A percentile compares a stretch with the other conserved stretches of the same genome.
Evolutionary conservation across 306 rosid species (phyloP).

Genomic region (Corylus americana): DNA sequence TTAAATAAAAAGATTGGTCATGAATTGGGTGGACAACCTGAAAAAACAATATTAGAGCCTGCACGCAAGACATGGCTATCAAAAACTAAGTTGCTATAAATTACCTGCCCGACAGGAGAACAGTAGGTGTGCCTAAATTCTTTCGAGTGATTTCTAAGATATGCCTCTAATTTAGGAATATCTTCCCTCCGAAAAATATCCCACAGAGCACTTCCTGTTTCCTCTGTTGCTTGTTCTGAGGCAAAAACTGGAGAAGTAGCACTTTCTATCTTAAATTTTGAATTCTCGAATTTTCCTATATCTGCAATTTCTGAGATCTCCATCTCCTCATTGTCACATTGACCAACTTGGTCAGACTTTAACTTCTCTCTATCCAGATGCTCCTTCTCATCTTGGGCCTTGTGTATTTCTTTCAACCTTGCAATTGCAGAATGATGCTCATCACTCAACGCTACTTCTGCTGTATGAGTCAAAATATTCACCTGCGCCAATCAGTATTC

Average conservation of each 20-base stretch:
- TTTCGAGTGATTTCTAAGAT: conserved; percentile 57
- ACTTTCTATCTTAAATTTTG: conserved; percentile 25
- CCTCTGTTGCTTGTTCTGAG: conserved; percentile 25
- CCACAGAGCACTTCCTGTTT: conserved; percentile 70
- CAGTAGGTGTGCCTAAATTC: conserved; percentile 81
- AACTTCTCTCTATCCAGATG: conserved; percentile 10
- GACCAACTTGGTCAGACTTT: conserved; percentile 13
- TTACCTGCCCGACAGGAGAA: conserved; percentile 68
- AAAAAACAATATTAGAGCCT: conserved; percentile 10
- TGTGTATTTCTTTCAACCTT: conserved; percentile 57
- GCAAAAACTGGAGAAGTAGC: conserved; percentile 17
- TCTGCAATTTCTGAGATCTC: conserved; percentile 22
- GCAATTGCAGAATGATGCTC: conserved; percentile 51
- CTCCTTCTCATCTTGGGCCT: conserved; percentile 67
- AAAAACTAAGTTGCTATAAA: conserved; percentile 8
- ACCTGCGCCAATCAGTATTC: conserved; percentile 46
- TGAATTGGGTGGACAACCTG: conserved; percentile 85
- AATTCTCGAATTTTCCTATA: conserved; percentile 18
- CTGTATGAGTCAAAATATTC: conserved; percentile 75
- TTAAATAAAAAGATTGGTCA: conserved; percentile 76
- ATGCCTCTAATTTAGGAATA: conserved; percentile 59
- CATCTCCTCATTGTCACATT: conserved; percentile 15
- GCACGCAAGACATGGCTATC: conserved; percentile 15
- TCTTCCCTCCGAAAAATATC: conserved; percentile 87
- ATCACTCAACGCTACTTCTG: conserved; percentile 49